Evolutionary conservation across 352 stramenopile species (phyloP).

Genomic region (Plasmopara viticola): DNA sequence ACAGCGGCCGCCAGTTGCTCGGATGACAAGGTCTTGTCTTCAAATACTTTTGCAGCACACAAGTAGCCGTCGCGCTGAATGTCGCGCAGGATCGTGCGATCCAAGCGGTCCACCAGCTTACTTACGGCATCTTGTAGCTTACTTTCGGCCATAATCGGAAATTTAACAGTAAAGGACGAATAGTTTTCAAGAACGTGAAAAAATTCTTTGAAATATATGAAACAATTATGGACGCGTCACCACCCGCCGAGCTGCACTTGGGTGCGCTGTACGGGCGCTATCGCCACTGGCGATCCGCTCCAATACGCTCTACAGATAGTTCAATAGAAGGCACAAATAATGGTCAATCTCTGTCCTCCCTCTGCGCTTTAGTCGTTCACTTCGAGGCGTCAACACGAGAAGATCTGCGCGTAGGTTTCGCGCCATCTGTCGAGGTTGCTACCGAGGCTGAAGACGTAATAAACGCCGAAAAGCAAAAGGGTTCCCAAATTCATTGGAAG

Average conservation of each 20-base stretch:
- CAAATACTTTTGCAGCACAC: constrained; percentile 83
- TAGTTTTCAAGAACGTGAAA: background rate
- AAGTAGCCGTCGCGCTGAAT: constrained; percentile 80
- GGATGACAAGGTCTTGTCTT: constrained; percentile 72
- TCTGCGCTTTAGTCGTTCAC: constrained; percentile 45
- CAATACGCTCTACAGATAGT: background rate
- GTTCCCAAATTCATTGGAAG: constrained; percentile 31
- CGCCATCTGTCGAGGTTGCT: constrained; percentile 18
- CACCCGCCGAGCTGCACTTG: constrained; percentile 38
- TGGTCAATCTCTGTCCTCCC: constrained; percentile 5
- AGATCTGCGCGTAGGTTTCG: constrained; percentile 65
- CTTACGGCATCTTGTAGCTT: constrained; percentile 78
- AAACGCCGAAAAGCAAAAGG: constrained; percentile 3
- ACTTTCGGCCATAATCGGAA: constrained; percentile 52
- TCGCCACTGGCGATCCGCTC: constrained; percentile 26
- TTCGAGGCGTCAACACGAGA: constrained; percentile 63
- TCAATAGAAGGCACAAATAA: constrained; percentile 9
- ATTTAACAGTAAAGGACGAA: background rate
- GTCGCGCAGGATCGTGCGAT: constrained; percentile 62
- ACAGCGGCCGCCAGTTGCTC: constrained; percentile 79
- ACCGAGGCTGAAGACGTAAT: constrained; percentile 9
- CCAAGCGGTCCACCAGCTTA: constrained; percentile 81
- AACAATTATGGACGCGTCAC: constrained; percentile 20
- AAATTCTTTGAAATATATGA: too few relatives aligned
- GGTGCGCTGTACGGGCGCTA: constrained; percentile 54